A percentile compares a stretch with the other conserved stretches of the same genome.
Evolutionary conservation across 2,329 filamentous ascomycete species (phyloP).

Genomic region (Grosmannia serpens): DNA sequence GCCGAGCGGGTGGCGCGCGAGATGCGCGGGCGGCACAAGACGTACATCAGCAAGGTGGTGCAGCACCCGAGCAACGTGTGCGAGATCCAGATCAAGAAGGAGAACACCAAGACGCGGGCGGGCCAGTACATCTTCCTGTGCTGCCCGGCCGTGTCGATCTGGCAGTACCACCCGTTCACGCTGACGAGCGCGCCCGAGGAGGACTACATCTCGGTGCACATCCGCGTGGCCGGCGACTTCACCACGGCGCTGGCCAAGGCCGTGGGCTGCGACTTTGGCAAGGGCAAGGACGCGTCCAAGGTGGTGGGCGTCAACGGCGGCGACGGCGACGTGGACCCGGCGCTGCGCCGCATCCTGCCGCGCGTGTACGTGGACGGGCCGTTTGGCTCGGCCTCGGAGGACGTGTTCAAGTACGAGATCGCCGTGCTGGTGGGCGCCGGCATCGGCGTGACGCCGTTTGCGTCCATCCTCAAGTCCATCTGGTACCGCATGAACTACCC

Average conservation of each 20-base stretch:
- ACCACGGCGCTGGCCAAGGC: constrained; percentile 57
- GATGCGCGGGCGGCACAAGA: constrained; percentile 69
- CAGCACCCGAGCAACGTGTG: constrained; percentile 83
- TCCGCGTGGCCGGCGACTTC: constrained; percentile 75
- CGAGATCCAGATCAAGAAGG: constrained; percentile 88
- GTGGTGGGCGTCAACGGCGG: constrained; percentile 57
- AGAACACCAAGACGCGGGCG: constrained; percentile 67
- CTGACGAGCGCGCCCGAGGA: constrained; percentile 80
- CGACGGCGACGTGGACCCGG: constrained; percentile 52
- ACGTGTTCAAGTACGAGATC: constrained; percentile 82
- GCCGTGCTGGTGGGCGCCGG: constrained; percentile 70
- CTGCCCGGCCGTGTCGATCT: constrained; percentile 74
- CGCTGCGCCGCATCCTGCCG: constrained; percentile 61
- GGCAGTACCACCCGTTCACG: constrained; percentile 84
- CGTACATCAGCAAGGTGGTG: constrained; percentile 78
- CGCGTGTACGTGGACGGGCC: constrained; percentile 76
- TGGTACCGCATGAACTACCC: constrained; percentile 91
- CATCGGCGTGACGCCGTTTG: constrained; percentile 79
- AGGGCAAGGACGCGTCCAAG: constrained; percentile 44
- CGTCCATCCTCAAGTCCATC: constrained; percentile 79
- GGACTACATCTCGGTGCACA: constrained; percentile 80
- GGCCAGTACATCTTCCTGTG: constrained; percentile 86
- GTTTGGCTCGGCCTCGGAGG: constrained; percentile 76
- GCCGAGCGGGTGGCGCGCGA: constrained; percentile 70
- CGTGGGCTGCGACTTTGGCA: constrained; percentile 65